These are phyloP conservation scores for Parmelia sp. DNA, from an alignment of 495 filamentous ascomycete genomes.

Conservation along the genomic window DNA sequence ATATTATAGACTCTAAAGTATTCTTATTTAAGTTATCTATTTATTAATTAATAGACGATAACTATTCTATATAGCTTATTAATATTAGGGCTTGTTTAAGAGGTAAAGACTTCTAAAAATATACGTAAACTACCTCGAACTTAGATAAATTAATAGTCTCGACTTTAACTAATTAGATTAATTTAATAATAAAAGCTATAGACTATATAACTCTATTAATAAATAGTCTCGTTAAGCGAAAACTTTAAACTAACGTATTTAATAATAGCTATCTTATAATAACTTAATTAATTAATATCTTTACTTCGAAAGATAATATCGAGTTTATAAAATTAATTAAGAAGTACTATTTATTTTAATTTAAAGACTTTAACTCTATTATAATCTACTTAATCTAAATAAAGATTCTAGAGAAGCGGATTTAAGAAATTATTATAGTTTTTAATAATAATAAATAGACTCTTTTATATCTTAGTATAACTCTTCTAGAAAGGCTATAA, in stretches of 20 bases:
- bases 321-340: not conserved
- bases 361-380: not conserved
- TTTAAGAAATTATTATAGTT: not conserved
- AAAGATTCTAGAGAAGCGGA: not conserved
- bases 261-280: not conserved
- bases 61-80: not conserved
- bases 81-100: not conserved
- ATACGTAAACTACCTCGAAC: not conserved
- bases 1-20: too few relatives aligned
- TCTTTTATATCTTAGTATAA: not conserved
- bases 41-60: not conserved
- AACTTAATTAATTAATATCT: not conserved
- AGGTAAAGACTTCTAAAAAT: not conserved
- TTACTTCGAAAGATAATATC: not conserved
- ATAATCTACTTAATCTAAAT: not conserved
- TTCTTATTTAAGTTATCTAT: too few relatives aligned
- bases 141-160: too few relatives aligned
- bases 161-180: too few relatives aligned
- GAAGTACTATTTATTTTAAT: not conserved
- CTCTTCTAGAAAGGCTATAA: not conserved
- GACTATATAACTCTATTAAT: too few relatives aligned
- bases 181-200: too few relatives aligned
- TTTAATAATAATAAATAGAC: not conserved
- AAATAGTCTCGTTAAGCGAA: too few relatives aligned
- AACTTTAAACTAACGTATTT: not conserved